Conservation (phyloP, 73 alveolate genomes). For the Paramecium caudatum region DNA sequence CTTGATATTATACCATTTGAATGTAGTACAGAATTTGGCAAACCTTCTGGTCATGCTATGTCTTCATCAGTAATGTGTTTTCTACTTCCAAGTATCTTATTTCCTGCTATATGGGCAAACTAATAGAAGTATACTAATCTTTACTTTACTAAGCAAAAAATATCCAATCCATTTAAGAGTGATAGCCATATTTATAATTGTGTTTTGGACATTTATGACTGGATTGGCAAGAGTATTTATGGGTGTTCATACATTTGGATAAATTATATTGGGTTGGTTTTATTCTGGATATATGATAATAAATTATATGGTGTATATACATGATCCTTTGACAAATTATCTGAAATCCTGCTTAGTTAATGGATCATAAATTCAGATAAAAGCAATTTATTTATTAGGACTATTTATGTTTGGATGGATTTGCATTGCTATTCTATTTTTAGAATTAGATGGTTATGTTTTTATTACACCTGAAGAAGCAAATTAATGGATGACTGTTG, state of each 20-base stretch:
- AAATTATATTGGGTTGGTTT: slow-evolving; percentile 72
- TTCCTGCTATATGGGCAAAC: neutral
- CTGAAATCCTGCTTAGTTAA: neutral
- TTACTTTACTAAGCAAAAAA: neutral
- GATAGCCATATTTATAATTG: neutral
- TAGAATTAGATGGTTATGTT: neutral
- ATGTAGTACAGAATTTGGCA: slow-evolving; percentile 73
- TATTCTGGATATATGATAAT: neutral
- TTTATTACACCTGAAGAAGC: neutral
- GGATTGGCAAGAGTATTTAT: slow-evolving; percentile 71
- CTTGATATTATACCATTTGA: slow-evolving; percentile 52
- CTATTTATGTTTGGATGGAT: slow-evolving; percentile 1
- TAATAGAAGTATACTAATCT: neutral
- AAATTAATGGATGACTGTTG: slow-evolving; percentile 4
- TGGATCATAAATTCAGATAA: neutral
- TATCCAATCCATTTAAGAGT: neutral
- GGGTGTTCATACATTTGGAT: slow-evolving; percentile 73
- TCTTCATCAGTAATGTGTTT: slow-evolving; percentile 50
- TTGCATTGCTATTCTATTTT: neutral
- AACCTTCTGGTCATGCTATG: slow-evolving; percentile 80
- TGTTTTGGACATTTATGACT: slow-evolving; percentile 61
- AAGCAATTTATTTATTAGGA: neutral
- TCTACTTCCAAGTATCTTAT: slow-evolving; percentile 14
- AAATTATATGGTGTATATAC: neutral
- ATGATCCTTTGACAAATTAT: neutral